Conservation (phyloP, 345 rosid species). For the Ceriops tagal region DNA sequence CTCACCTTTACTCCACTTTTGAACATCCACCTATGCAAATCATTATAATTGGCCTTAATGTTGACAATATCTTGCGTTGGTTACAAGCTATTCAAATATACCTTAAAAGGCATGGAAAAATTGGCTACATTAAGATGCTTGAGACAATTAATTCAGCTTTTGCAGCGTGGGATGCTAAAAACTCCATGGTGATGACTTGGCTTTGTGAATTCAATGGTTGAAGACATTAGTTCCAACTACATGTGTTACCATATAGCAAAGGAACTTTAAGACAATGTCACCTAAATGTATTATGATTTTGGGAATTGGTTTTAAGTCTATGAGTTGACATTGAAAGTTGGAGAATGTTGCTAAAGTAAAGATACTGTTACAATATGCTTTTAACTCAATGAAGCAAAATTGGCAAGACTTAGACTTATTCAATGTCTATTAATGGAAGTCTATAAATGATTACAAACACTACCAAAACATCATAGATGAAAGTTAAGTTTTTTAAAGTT, state of each 20-base stretch:
- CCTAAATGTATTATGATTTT: constrained; percentile 4
- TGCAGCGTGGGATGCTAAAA: constrained; percentile 1
- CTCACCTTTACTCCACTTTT: no score
- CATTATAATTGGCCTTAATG: background rate
- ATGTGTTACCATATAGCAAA: background rate
- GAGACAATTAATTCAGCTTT: background rate
- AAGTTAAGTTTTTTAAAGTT: background rate
- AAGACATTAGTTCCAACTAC: constrained; percentile 12
- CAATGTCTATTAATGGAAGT: constrained; percentile 8
- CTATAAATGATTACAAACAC: background rate
- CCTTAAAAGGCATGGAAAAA: background rate
- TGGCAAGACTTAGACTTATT: constrained; percentile 16
- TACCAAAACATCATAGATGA: background rate
- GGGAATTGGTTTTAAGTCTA: constrained; percentile 3
- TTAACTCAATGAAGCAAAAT: constrained; percentile 1
- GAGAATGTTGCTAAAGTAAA: background rate
- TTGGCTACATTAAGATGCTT: background rate
- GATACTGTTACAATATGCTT: constrained; percentile 1
- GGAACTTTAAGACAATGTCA: constrained; percentile 13
- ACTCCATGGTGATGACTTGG: constrained; percentile 19
- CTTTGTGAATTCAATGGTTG: constrained; percentile 8
- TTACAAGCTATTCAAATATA: background rate
- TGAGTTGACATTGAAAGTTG: background rate
- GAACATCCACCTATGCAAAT: background rate
- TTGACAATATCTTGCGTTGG: background rate